A percentile compares a stretch with the other conserved stretches of the same genome.
Evolutionary conservation across 75 land plant genomes (phyloP).

Genomic region (Pinus albicaulis): DNA sequence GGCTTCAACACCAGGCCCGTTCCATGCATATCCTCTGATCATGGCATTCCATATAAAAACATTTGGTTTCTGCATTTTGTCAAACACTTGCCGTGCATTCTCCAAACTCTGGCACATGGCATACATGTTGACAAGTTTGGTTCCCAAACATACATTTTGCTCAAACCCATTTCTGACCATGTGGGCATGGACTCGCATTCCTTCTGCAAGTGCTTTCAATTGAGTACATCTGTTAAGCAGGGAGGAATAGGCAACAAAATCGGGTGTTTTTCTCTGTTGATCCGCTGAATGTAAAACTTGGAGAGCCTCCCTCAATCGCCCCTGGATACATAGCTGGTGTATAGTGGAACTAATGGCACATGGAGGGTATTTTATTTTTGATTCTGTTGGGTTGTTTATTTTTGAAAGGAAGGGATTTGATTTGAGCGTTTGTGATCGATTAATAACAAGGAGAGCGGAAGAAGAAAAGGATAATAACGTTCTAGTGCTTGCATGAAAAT

Average conservation of each 20-base stretch:
- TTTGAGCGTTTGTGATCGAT: background rate
- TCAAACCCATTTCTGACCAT: background rate
- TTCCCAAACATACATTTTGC: conserved; percentile 1
- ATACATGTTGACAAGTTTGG: background rate
- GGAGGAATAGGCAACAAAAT: background rate
- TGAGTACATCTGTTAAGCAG: background rate
- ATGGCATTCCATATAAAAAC: conserved; percentile 13
- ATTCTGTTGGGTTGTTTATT: too few species aligned
- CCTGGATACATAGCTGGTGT: background rate
- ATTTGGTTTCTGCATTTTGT: background rate
- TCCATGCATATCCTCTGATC: conserved; percentile 14
- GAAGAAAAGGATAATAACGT: too few species aligned
- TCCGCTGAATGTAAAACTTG: background rate
- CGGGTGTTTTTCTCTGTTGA: background rate
- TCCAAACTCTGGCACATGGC: too few species aligned
- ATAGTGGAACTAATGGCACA: background rate
- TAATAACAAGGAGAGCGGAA: background rate
- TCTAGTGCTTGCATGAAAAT: too few species aligned
- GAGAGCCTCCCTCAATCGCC: background rate
- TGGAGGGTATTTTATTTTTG: background rate
- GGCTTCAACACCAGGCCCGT: conserved; percentile 7
- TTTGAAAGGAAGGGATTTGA: background rate
- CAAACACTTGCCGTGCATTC: too few species aligned
- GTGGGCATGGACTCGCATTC: conserved; percentile 3
- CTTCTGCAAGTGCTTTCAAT: conserved; percentile 4